Evolutionary conservation across 1,284 basidiomycete genomes (phyloP).

Genomic region (Athelia sp.): DNA sequence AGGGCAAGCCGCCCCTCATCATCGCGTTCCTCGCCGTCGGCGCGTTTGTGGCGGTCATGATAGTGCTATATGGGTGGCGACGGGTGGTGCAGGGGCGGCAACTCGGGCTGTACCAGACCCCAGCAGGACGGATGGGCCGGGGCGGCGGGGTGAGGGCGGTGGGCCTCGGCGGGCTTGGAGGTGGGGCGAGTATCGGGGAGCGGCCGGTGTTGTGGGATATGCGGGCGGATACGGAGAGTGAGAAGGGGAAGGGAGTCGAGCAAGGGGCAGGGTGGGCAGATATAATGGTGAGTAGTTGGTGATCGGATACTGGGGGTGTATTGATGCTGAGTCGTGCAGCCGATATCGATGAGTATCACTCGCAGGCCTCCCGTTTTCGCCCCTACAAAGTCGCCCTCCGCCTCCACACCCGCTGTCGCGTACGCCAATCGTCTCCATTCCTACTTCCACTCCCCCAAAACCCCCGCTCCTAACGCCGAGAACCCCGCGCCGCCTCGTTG

Average conservation of each 20-base stretch:
- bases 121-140: neutral
- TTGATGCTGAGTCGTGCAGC: neutral
- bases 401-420: neutral
- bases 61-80: conserved; percentile 9
- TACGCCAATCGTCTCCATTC: neutral
- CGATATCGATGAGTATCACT: neutral
- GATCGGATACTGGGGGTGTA: neutral
- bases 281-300: neutral
- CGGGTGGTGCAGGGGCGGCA: neutral
- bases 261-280: neutral
- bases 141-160: neutral
- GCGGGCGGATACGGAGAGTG: neutral
- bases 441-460: neutral
- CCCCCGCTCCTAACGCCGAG: neutral
- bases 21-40: conserved; percentile 12
- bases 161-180: neutral
- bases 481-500: neutral
- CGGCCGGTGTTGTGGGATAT: neutral
- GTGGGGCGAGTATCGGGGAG: neutral
- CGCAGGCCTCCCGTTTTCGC: neutral
- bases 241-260: neutral
- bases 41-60: conserved; percentile 4
- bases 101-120: neutral
- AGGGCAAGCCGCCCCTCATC: conserved; percentile 9
- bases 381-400: neutral